These are phyloP conservation scores for Annona squamosa DNA, from an alignment of 164 flowering plant species.

Conservation along the genomic window DNA sequence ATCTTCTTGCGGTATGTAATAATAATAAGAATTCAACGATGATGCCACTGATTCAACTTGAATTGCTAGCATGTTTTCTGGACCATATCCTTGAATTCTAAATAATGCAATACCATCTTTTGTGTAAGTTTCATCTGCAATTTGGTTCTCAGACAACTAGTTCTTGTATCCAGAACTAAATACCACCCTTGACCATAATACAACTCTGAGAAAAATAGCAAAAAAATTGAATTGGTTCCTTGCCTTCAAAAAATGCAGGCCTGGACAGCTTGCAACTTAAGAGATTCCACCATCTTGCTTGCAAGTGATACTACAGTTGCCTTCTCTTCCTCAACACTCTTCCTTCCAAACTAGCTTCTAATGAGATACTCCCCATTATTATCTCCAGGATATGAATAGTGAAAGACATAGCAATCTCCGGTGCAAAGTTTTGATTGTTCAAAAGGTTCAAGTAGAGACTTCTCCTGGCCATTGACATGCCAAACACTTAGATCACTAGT, in stretches of 20 bases:
- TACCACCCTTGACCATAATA: too few relatives aligned
- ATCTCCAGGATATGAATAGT: constrained; percentile 87
- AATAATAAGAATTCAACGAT: too few relatives aligned
- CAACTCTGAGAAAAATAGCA: constrained; percentile 11
- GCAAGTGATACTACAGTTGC: background rate
- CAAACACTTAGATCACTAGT: constrained; percentile 93
- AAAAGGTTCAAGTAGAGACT: constrained; percentile 52
- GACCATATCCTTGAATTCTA: too few relatives aligned
- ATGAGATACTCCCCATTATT: constrained; percentile 76
- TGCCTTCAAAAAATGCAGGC: too few relatives aligned
- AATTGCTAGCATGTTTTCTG: too few relatives aligned
- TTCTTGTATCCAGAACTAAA: background rate
- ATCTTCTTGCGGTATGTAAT: too few relatives aligned
- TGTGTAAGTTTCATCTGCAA: background rate
- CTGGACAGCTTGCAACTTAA: too few relatives aligned
- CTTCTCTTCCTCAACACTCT: constrained; percentile 64
- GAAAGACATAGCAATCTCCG: constrained; percentile 94
- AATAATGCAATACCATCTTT: constrained; percentile 82
- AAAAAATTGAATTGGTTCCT: too few relatives aligned
- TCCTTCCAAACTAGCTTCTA: constrained; percentile 89
- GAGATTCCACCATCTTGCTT: too few relatives aligned
- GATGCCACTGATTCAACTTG: too few relatives aligned
- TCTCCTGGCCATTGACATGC: constrained; percentile 77
- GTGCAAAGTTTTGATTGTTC: constrained; percentile 84
- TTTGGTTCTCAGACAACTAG: too few relatives aligned